phyloP scores from a whole-genome alignment of 768 basidiomycete genomes.

The Hebeloma cylindrosporum region DNA sequence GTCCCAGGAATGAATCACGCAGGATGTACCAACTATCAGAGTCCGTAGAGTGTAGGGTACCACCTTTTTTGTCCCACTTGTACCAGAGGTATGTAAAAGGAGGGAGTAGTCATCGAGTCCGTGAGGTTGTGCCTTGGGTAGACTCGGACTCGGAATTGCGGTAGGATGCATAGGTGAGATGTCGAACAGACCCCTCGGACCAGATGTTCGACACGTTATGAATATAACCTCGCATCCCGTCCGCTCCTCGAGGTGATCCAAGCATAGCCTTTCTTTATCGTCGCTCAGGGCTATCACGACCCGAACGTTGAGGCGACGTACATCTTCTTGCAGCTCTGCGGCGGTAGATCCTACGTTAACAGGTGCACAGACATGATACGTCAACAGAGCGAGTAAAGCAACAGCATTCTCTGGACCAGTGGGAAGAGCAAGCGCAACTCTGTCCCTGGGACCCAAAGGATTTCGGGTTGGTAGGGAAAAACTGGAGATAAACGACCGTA shows the following conservation, averaged over 20 bases:
- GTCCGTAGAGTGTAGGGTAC: slow-evolving; percentile 44
- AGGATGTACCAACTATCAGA: slow-evolving; percentile 44
- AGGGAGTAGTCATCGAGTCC: slow-evolving; percentile 47
- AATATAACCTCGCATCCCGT: slow-evolving; percentile 41
- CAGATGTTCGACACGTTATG: slow-evolving; percentile 31
- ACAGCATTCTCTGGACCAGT: slow-evolving; percentile 48
- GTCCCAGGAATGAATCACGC: slow-evolving; percentile 45
- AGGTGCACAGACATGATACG: slow-evolving; percentile 47
- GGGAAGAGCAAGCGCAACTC: slow-evolving; percentile 45
- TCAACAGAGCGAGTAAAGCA: slow-evolving; percentile 42
- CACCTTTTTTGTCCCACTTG: slow-evolving; percentile 55
- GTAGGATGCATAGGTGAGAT: slow-evolving; percentile 31
- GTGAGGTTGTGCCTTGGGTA: slow-evolving; percentile 34
- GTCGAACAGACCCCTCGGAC: slow-evolving; percentile 42
- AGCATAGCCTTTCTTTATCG: slow-evolving; percentile 41
- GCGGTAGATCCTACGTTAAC: slow-evolving; percentile 47
- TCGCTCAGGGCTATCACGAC: slow-evolving; percentile 42
- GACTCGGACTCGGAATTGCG: slow-evolving; percentile 11
- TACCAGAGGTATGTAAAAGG: slow-evolving; percentile 59
- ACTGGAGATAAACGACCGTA: slow-evolving; percentile 37
- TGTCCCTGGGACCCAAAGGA: slow-evolving; percentile 41
- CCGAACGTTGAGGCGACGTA: slow-evolving; percentile 36
- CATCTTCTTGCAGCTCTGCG: slow-evolving; percentile 44
- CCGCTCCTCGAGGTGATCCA: slow-evolving; percentile 34
- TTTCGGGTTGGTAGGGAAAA: slow-evolving; percentile 37